Evolutionary conservation across 1,284 basidiomycete species (phyloP).

Genomic region (Irpex rosettiformis): DNA sequence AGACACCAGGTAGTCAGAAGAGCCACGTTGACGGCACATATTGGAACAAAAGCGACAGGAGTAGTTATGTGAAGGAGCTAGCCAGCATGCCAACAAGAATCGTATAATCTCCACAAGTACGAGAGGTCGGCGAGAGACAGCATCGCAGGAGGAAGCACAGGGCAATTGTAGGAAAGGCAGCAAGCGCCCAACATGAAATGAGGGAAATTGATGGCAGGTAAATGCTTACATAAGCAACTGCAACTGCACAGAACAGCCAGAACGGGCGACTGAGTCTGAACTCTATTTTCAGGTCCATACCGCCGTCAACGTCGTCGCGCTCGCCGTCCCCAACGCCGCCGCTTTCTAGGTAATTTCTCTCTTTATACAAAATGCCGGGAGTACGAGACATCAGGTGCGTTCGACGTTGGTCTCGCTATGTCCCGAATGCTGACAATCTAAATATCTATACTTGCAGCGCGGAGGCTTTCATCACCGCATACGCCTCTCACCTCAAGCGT

Average conservation of each 20-base stretch:
- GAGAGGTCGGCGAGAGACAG: constrained; percentile 1
- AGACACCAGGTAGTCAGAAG: constrained; percentile 3
- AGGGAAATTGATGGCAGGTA: constrained; percentile 2
- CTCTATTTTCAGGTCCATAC: constrained; percentile 32
- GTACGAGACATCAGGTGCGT: constrained; percentile 85
- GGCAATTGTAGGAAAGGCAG: background rate
- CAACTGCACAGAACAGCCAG: constrained; percentile 33
- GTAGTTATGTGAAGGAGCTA: background rate
- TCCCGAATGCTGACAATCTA: constrained; percentile 2
- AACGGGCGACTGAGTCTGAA: constrained; percentile 31
- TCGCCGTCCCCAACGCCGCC: constrained; percentile 41
- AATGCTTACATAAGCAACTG: constrained; percentile 24
- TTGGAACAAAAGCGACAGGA: background rate
- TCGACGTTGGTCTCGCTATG: background rate
- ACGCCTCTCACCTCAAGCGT: constrained; percentile 92
- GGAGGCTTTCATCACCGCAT: constrained; percentile 88
- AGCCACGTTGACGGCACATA: background rate
- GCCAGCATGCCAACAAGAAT: background rate
- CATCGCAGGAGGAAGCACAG: background rate
- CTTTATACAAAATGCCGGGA: constrained; percentile 75
- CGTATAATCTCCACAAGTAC: background rate
- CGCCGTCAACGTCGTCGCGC: constrained; percentile 30
- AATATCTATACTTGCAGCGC: constrained; percentile 48
- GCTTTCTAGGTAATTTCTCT: constrained; percentile 40
- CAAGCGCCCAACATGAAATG: constrained; percentile 1